Conservation (phyloP, 129 eudicot species). For the Helianthus annuus region HanXRQr2.0-SUNRISE NC_035436.2:165903839-165904338, state of each 20-base stretch:
- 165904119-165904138: too few relatives aligned
- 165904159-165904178: too few relatives aligned
- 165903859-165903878: constrained; percentile 73
- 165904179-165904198: too few relatives aligned
- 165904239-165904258: too few relatives aligned
- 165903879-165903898: constrained; percentile 60
- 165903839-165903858: constrained; percentile 62
- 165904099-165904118: not conserved
- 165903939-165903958: not conserved
- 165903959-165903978: constrained; percentile 13
- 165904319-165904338: too few relatives aligned
- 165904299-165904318: too few relatives aligned
- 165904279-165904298: too few relatives aligned
- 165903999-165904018: not conserved
- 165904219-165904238: too few relatives aligned
- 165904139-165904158: too few relatives aligned
- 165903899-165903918: constrained; percentile 27
- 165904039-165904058: not conserved
- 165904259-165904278: too few relatives aligned
- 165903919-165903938: not conserved
- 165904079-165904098: not conserved
- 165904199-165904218: too few relatives aligned
- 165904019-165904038: constrained; percentile 12
- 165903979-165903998: constrained; percentile 11
- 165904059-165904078: not conserved